Conservation (phyloP, 1,139 yeast species). For the Candida buenavistaensis region DNA sequence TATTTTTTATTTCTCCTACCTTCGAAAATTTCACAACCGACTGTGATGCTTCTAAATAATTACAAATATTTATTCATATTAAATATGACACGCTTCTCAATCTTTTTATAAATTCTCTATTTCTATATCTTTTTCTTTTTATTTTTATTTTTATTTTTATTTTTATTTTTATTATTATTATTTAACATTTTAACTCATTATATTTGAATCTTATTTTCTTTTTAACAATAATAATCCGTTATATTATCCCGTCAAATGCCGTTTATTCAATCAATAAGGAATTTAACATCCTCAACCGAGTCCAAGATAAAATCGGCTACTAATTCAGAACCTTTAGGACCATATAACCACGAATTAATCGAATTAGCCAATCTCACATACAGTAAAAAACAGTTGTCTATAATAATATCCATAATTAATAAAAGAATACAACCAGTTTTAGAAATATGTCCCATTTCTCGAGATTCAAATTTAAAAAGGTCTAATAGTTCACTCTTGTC, state of each 20-base stretch:
- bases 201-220: not conserved
- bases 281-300: constrained; percentile 17
- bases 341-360: constrained; percentile 37
- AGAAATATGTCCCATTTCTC: constrained; percentile 1
- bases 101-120: not conserved
- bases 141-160: not conserved
- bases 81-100: too few relatives aligned
- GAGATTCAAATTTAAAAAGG: constrained; percentile 5
- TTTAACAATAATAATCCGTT: too few relatives aligned
- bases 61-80: too few relatives aligned
- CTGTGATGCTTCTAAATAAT: not conserved
- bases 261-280: constrained; percentile 14
- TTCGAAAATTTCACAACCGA: constrained; percentile 3
- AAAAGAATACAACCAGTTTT: constrained; percentile 14
- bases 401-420: constrained; percentile 17
- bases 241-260: too few relatives aligned
- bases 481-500: constrained; percentile 4
- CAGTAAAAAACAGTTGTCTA: constrained; percentile 18
- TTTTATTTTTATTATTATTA: not conserved
- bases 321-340: constrained; percentile 40
- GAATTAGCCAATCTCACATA: constrained; percentile 33
- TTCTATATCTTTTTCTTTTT: not conserved
- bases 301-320: constrained; percentile 27
- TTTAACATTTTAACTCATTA: too few relatives aligned
- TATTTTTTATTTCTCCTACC: not conserved